Conservation (phyloP, 371 early-diverging fungal species). For the Thermomucor indicae-seudaticae region DNA sequence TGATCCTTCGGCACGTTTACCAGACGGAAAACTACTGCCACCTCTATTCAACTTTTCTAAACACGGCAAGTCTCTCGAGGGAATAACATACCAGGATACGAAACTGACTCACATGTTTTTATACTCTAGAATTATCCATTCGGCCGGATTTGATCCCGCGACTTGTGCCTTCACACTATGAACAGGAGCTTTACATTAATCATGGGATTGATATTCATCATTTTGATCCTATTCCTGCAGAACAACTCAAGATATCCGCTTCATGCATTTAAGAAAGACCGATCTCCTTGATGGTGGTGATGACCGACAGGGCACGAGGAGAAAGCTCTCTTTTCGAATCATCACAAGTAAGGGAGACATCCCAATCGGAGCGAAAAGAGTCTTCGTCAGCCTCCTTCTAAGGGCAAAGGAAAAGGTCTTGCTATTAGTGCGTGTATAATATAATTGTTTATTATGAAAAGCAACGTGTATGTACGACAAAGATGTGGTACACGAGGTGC, state of each 20-base stretch:
- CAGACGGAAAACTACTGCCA: conserved; percentile 79
- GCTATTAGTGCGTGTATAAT: too few relatives aligned
- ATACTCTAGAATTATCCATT: conserved; percentile 42
- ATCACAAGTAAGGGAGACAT: too few relatives aligned
- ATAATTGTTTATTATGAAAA: too few relatives aligned
- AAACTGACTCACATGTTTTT: not conserved
- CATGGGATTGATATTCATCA: conserved; percentile 42
- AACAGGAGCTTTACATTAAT: conserved; percentile 37
- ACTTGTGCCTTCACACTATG: conserved; percentile 62
- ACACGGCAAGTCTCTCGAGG: conserved; percentile 47
- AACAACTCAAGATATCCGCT: conserved; percentile 27
- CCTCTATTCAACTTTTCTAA: conserved; percentile 85
- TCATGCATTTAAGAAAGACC: conserved; percentile 8
- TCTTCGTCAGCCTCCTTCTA: too few relatives aligned
- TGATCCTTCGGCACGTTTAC: conserved; percentile 74
- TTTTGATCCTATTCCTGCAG: conserved; percentile 40
- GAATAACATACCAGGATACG: not conserved
- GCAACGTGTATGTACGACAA: too few relatives aligned
- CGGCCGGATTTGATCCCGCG: conserved; percentile 52
- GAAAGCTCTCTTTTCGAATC: too few relatives aligned
- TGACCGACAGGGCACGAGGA: too few relatives aligned
- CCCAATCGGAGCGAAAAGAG: too few relatives aligned
- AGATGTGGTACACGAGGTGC: too few relatives aligned
- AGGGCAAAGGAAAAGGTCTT: too few relatives aligned
- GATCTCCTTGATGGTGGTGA: too few relatives aligned